Evolutionary conservation across 495 filamentous ascomycete genomes (phyloP), one percentile per base, ranked within the genome.

Genomic region (Penicillium psychrofluorescens): DNA sequence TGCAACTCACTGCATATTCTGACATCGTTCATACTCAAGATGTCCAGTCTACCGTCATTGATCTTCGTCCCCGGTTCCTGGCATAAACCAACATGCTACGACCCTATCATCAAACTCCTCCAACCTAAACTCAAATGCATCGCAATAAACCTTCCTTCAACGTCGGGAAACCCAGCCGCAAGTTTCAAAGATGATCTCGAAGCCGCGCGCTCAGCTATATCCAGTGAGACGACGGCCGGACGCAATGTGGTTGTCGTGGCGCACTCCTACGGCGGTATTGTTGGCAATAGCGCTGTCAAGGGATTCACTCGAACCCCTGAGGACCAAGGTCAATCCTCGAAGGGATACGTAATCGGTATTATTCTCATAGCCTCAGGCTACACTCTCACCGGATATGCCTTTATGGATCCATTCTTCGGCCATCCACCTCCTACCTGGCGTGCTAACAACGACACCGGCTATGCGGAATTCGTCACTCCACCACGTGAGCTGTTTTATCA

Each of bases 241-340:
- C 62, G 62, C 35, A 41, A 61, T 29, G 70, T 79, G 7, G 59
- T 78, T 3, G 52, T 79, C 33, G 43, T 79, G 7, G 61, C 61
- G 8, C 74, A 79, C 54, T 76, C 72, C 4, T 77, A 77, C 49
- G 72, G 74, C 38, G 75, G 74, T 32, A 61, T 71, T 27, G 68
- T 75, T 2, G 72, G 64, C 30, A 62, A 59, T 38, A 72, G 66
- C 43, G 69, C 70, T 2, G 62, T 76, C 47, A 69, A 68, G 45
- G 72, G 66, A 0, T 59, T 71, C 30, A 55, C 66, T 36, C 39
- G 30, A 12, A 34, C 54, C 7, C 30, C 11, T 46, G 30, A 35
- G 48, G 50, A 8, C n/a, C 15, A 29, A 43, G 29, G n/a, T 32
- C 39, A 45, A 22, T 28, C 30, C 8, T 56, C 53, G 29, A n/a